Base-by-base conservation (phyloP, 495 filamentous ascomycete species). In the Annulohypoxylon bovei region DNA sequence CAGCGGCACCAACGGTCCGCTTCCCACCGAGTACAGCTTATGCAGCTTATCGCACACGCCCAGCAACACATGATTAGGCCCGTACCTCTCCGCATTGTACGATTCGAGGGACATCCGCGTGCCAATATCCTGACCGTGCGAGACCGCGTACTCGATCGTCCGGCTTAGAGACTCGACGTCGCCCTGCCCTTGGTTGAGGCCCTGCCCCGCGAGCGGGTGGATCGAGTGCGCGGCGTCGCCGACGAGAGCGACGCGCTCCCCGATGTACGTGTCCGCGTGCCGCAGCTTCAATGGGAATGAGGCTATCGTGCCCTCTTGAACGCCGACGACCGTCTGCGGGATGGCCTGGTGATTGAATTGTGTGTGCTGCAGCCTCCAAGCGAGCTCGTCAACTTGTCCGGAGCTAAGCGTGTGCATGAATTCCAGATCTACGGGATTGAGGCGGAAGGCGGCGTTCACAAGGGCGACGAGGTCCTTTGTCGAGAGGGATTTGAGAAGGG, bases 171-270 rank as follows among this genome's bases (percentile, higher is more conserved):
- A 88, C 56, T 92, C 87, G 1, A 95, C 90, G 76, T 99, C 95
- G 16, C 88, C 93, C 60, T 97, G 88, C 3, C 95, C 95, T 72
- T 96, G 93, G 75, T 99, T 99, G 14, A 99, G 86, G 1, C 95
- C 95, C 77, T 98, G 95, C 4, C 95, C 95, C 0, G 94, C 95
- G 25, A 99, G 88, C 0, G 95, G 95, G 77, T 99, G 95, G 71
- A 97, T 89, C 25, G 93, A 94, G 76, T 99, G 95, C 6, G 95
- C 96, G 3, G 95, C 95, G 72, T 99, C 95, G 53, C 94, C 95
- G 37, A 98, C 87, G 0, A 99, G 87, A 0, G 94, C 95, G 8
- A 97, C 83, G 3, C 95, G 90, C 67, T 95, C 91, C 1, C 90
- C 92, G 64, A 94, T 92, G 80, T 99, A 99, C 3, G 93, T 92